Evolutionary conservation across 2,329 filamentous ascomycete species (phyloP), one percentile per base, ranked within the genome.

Genomic region (Talaromyces marneffei): DNA sequence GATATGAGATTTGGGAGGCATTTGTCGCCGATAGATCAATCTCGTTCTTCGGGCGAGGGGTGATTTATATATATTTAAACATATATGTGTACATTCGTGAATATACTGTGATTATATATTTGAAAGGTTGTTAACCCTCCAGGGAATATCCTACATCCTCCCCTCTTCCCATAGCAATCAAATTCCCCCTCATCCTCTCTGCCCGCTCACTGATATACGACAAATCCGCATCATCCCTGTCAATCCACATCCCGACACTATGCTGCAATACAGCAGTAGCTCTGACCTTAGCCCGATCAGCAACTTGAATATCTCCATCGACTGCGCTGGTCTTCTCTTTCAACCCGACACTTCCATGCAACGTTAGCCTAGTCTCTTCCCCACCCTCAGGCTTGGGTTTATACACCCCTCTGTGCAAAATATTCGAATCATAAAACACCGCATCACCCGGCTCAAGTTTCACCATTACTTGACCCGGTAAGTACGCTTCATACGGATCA

Each of bases 351-450:
- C 75, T 77, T 0, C 77, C 76, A 71, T 79, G 77, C 56, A 79
- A 57, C 33, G 77, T 79, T 66, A 79, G 68, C 42, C 76, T 63
- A 8, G 72, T 73, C 66, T 77, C 71, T 54, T 72, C 70, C 12
- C 67, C 72, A 8, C 10, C 10, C 4, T 70, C 70, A 25, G 64
- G 65, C 64, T 78, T 78, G 8, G 66, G 73, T 62, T 69, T 69
- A 62, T 80, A 80, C 27, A 76, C 71, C 2, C 77, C 77, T 4
- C 78, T 72, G 59, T 79, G 78, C 60, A 95, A 73, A 65, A 96
- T 95, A 73, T 96, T 95, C 71, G 92, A 95, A 74, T 96, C 87
- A 71, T 96, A 96, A 69, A 96, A 96, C 44, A 89, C 89, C 16
- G 89, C 85, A 74, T 96, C 91, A 0, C 91, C 91, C 0, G 90